These are phyloP conservation scores for Penicillium parvum DNA, from an alignment of 495 filamentous ascomycete species.

Conservation along the genomic window DNA sequence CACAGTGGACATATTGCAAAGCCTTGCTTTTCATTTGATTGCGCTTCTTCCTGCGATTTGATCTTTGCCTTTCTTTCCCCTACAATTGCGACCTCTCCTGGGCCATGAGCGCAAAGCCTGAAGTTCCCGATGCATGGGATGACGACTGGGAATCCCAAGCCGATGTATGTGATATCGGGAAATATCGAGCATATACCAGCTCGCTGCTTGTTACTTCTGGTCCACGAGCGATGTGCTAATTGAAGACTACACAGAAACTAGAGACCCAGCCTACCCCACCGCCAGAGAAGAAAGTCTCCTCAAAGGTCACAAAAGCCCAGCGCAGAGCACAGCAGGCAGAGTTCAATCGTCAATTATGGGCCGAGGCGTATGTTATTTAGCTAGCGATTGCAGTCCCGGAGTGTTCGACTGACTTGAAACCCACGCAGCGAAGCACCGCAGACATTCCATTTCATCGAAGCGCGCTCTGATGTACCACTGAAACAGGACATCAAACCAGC, in stretches of 20 bases:
- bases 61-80: constrained; percentile 1
- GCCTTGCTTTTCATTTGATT: constrained; percentile 3
- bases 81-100: constrained; percentile 1
- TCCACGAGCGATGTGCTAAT: constrained; percentile 9
- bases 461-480: constrained; percentile 62
- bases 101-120: constrained; percentile 51
- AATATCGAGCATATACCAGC: too few relatives aligned
- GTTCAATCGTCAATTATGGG: constrained; percentile 79
- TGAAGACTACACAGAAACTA: constrained; percentile 32
- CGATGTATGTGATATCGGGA: constrained; percentile 58
- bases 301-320: constrained; percentile 67
- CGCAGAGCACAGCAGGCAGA: constrained; percentile 75
- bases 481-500: constrained; percentile 78
- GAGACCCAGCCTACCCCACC: constrained; percentile 32
- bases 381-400: too few relatives aligned
- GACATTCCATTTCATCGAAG: constrained; percentile 67
- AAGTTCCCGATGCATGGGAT: constrained; percentile 78
- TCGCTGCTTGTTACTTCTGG: background rate
- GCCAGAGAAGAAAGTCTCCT: constrained; percentile 43
- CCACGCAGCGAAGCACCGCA: constrained; percentile 54
- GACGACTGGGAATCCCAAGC: constrained; percentile 83
- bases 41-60: too few relatives aligned
- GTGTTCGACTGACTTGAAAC: background rate
- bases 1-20: constrained; percentile 8
- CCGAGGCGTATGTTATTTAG: constrained; percentile 64